Base-by-base conservation (phyloP, 2,329 filamentous ascomycete species). In the Alternaria dauci region DNA sequence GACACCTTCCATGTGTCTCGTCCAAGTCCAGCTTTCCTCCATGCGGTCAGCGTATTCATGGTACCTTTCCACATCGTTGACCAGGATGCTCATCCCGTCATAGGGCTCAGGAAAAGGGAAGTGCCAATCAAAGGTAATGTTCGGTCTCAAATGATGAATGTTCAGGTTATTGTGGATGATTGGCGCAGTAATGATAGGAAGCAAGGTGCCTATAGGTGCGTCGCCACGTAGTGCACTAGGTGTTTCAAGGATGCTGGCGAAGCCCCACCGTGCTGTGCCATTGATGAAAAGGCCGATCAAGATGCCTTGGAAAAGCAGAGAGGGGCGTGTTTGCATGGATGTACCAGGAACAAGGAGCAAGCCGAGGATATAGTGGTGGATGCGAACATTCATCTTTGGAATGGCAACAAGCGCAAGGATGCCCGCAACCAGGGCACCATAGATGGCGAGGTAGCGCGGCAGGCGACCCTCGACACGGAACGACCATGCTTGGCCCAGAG, bases 361-460 rank as follows among this genome's bases (percentile, higher is more conserved):
- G 1, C 90, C 93, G 5, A 98, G 84, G 66, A 98, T 92, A 76
- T 98, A 99, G 78, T 99, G 95, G 75, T 99, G 95, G 58, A 99
- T 93, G 34, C 95, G 89, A 51, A 99, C 84, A 63, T 89, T 91
- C 52, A 97, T 87, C 8, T 88, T 87, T 0, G 94, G 94, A 6
- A 97, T 80, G 1, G 86, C 81, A 12, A 96, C 83, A 34, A 91
- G 86, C 3, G 71, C 61, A 9, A 94, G 93, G 16, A 98, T 86
- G 1, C 97, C 85, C 0, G 97, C 83, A n/a, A 97, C 85, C 2
- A 97, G 86, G 2, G 90, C 80, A n/a, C 83, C 85, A 76, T 97
- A 97, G 12, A 97, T 83, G 67, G 87, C 88, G 8, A 97, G 85
- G 72, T 94, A 94, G 42, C 86, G 86, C 36, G 91, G 85, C 66